Base-by-base conservation (phyloP, 1,139 yeast species). In the Sugiyamaella japonica region DNA sequence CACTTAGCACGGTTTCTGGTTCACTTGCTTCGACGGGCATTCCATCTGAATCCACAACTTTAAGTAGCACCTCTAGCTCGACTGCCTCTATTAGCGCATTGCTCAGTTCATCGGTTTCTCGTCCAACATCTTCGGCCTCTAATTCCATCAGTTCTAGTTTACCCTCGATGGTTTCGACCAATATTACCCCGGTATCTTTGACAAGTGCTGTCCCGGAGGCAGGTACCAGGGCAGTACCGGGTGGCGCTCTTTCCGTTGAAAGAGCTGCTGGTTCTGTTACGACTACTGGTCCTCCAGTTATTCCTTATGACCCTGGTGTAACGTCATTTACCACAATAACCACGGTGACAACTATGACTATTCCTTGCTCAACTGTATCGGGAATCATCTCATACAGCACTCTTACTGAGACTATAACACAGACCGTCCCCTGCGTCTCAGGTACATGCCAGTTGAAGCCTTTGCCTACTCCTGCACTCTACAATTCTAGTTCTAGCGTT, bases 301-400 rank as follows among this genome's bases (percentile, higher is more conserved):
- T 3, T 9, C 9, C 34, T 10, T 32, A 16, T 16, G 31, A 17
- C 17, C 39, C 48, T 17, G 25, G 39, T 15, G 28, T 12, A 7
- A 16, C 48, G 17, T 44, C 17, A 12, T 34, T 12, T 23, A n/a
- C 41, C 25, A 34, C 49, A 8, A 28, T 34, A 10, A 39, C 40
- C 40, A 38, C 47, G 4, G 38, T 31, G 6, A 36, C 48, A 3
- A 53, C 56, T 3, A 15, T 53, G 15, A 50, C 56, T 32, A 38
- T 34, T 34, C 53, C 56, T 7, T 50, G 50, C 34, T 42, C 56
- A 7, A 50, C 54, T 16, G 31, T 54, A 17, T 31, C 50, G 13
- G 54, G 50, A 13, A 16, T 6, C 6, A 34, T 34, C 16, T n/a
- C 23, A 3, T 49, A 40, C 29, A 41, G 29, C 13, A 49, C 52